Conservation (phyloP, 495 filamentous ascomycete species). For the Aspergillus carlsbadensis region DNA sequence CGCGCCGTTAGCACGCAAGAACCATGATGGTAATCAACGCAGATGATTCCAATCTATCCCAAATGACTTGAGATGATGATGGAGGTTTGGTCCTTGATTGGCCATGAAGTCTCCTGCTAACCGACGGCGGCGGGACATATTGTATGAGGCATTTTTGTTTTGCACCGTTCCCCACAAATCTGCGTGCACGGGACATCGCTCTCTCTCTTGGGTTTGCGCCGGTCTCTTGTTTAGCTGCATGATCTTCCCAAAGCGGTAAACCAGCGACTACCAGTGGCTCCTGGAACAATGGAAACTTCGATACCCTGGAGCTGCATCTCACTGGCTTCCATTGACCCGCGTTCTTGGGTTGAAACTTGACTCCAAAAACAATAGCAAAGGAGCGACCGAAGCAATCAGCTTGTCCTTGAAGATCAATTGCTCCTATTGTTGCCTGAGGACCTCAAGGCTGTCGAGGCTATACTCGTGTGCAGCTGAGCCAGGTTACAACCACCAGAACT, state of each 20-base stretch:
- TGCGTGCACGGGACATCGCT: slow-evolving; percentile 16
- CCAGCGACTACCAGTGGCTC: slow-evolving; percentile 2
- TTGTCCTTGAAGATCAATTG: too few relatives aligned
- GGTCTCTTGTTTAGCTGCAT: slow-evolving; percentile 14
- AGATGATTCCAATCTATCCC: slow-evolving; percentile 2
- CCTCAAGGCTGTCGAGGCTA: too few relatives aligned
- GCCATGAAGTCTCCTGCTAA: neutral
- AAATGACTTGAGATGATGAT: neutral
- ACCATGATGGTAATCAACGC: neutral
- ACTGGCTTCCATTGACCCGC: neutral
- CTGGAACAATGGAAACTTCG: slow-evolving; percentile 3
- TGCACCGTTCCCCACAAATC: slow-evolving; percentile 7
- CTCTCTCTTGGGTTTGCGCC: slow-evolving; percentile 14
- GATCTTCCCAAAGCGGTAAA: slow-evolving; percentile 21
- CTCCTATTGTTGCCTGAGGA: too few relatives aligned
- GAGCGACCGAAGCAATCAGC: neutral
- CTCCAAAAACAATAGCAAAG: neutral
- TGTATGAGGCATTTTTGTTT: slow-evolving; percentile 25
- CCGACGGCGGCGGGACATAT: slow-evolving; percentile 8
- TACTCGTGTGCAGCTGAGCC: neutral
- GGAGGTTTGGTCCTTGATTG: slow-evolving; percentile 1
- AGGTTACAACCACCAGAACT: neutral
- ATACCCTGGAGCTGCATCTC: slow-evolving; percentile 8
- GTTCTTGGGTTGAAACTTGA: neutral
- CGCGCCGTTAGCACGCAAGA: neutral